phyloP scores from a whole-genome alignment of 768 basidiomycete species.

The Guyanaporus albipodus region DNA sequence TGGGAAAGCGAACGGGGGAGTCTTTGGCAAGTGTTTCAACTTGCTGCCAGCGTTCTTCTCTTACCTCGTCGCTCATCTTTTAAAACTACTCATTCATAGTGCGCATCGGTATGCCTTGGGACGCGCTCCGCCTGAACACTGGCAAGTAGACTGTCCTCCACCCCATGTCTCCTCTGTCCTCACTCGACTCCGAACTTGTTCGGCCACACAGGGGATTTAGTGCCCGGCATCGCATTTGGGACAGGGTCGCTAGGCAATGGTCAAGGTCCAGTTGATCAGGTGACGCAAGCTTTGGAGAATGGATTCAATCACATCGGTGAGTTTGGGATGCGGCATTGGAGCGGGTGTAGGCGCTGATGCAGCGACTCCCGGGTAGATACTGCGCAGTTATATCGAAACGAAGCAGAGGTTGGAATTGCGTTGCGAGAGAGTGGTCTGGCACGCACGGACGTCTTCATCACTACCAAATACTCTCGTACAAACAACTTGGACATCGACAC shows the following conservation, averaged over 20 bases:
- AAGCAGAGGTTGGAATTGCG: constrained; percentile 42
- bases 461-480: constrained; percentile 60
- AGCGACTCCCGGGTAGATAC: constrained; percentile 55
- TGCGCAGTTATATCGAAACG: constrained; percentile 61
- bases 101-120: constrained; percentile 52
- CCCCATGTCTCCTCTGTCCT: background rate
- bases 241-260: constrained; percentile 64
- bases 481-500: constrained; percentile 49
- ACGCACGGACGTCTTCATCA: constrained; percentile 60
- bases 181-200: background rate
- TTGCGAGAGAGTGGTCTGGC: constrained; percentile 51
- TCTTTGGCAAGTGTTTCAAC: too few relatives aligned
- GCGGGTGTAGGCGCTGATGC: background rate
- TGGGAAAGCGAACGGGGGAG: too few relatives aligned
- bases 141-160: constrained; percentile 34
- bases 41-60: too few relatives aligned
- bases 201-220: constrained; percentile 36
- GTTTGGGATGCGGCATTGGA: constrained; percentile 10
- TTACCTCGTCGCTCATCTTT: too few relatives aligned
- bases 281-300: constrained; percentile 57
- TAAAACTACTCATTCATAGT: background rate
- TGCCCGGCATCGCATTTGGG: constrained; percentile 57
- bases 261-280: constrained; percentile 46
- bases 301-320: constrained; percentile 63
- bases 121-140: constrained; percentile 53